A percentile compares a stretch with the other conserved stretches of the same genome.
Evolutionary conservation across 257 asterid genomes (phyloP).

Genomic region (Scutellaria galericulata): DNA sequence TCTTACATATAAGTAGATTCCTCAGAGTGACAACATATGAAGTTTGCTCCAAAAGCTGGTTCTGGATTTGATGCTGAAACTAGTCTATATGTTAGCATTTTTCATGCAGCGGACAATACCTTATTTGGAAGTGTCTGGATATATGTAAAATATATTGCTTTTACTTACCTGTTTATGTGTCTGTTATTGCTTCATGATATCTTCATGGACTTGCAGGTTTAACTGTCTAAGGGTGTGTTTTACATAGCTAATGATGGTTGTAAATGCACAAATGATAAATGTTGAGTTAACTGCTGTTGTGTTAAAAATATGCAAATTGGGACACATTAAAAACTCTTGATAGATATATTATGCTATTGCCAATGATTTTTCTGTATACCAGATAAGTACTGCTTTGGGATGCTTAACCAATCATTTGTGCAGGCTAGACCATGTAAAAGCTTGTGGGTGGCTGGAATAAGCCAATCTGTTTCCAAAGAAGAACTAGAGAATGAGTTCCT

Average conservation of each 20-base stretch:
- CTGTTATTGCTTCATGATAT: constrained; percentile 2
- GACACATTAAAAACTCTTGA: constrained; percentile 12
- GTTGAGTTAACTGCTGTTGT: constrained; percentile 5
- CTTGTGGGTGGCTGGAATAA: constrained; percentile 93
- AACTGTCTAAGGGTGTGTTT: constrained; percentile 2
- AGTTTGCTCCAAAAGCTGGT: constrained; percentile 8
- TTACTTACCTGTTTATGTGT: not conserved
- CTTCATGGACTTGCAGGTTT: constrained; percentile 12
- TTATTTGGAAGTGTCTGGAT: not conserved
- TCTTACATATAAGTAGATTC: not conserved
- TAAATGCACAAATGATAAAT: constrained; percentile 1
- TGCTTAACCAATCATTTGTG: constrained; percentile 31
- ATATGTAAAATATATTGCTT: not conserved
- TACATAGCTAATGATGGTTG: not conserved
- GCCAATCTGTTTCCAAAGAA: constrained; percentile 76
- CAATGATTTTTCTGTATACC: not conserved
- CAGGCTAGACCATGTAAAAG: constrained; percentile 98
- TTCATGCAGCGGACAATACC: constrained; percentile 5
- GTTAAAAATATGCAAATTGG: not conserved
- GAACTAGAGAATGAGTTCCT: constrained; percentile 84
- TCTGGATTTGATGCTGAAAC: constrained; percentile 3
- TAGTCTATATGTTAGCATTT: not conserved
- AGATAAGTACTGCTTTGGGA: not conserved
- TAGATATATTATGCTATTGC: constrained; percentile 10
- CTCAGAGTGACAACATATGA: constrained; percentile 5